Conservation (phyloP, 257 asterid genomes). For the Misopates orontium region DNA sequence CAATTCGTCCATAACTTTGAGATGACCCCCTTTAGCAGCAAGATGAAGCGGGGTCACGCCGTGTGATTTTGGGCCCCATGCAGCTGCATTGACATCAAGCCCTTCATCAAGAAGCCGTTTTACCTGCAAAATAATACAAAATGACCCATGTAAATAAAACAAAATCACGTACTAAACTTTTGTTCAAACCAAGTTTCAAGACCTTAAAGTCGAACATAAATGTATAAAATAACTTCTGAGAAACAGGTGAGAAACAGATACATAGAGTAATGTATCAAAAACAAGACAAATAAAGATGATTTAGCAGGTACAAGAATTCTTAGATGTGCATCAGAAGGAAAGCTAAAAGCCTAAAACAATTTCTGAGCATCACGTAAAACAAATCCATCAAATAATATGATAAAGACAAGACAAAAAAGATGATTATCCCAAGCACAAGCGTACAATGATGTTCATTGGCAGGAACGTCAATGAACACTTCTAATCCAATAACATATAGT, state of each 20-base stretch:
- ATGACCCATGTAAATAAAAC: not conserved
- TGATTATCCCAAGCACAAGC: too few species aligned
- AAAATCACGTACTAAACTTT: not conserved
- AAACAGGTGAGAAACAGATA: not conserved
- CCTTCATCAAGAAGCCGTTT: constrained; percentile 85
- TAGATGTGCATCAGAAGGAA: constrained; percentile 5
- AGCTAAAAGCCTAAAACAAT: not conserved
- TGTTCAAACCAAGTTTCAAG: not conserved
- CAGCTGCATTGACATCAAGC: constrained; percentile 81
- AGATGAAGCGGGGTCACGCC: constrained; percentile 98
- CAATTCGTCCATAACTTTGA: constrained; percentile 83
- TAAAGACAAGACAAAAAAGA: too few species aligned
- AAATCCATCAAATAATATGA: too few species aligned
- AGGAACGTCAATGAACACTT: too few species aligned
- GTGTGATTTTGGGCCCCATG: constrained; percentile 87
- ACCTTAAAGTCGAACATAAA: not conserved
- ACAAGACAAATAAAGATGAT: not conserved
- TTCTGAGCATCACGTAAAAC: too few species aligned
- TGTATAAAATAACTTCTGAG: too few species aligned
- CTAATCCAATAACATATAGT: too few species aligned
- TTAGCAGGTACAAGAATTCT: not conserved
- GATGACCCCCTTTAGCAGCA: constrained; percentile 97
- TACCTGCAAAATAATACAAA: constrained; percentile 48
- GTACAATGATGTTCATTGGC: too few species aligned
- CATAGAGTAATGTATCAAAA: not conserved